Evolutionary conservation across 495 filamentous ascomycete genomes (phyloP).

Genomic region (Penicillium cosmopolitanum): DNA sequence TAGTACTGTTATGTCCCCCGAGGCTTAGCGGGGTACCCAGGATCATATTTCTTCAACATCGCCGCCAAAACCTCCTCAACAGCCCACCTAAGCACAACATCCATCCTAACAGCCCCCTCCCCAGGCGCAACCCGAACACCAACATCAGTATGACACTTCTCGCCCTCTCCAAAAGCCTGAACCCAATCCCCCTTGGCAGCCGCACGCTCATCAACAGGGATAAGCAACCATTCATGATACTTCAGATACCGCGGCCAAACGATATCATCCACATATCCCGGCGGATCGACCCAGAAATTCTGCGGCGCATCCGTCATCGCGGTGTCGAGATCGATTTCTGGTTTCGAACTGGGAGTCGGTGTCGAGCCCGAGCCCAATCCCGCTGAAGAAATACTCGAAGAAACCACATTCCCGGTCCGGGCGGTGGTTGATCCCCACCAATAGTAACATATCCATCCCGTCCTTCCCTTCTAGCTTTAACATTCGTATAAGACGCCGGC

Average conservation of each 20-base stretch:
- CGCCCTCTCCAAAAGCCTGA: slow-evolving; percentile 35
- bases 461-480: slow-evolving; percentile 68
- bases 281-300: slow-evolving; percentile 94
- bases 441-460: slow-evolving; percentile 85
- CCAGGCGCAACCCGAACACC: slow-evolving; percentile 47
- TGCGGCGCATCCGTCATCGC: slow-evolving; percentile 52
- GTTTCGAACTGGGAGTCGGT: too few relatives aligned
- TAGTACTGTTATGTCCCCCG: too few relatives aligned
- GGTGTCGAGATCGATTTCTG: slow-evolving; percentile 38
- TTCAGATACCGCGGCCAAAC: slow-evolving; percentile 93
- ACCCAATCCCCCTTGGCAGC: slow-evolving; percentile 30
- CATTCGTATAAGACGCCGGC: slow-evolving; percentile 59
- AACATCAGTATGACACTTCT: slow-evolving; percentile 38
- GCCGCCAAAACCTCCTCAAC: slow-evolving; percentile 44
- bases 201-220: slow-evolving; percentile 44
- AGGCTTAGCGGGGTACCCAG: too few relatives aligned
- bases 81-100: slow-evolving; percentile 47
- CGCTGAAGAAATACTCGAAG: neutral
- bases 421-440: slow-evolving; percentile 42
- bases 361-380: too few relatives aligned
- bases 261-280: slow-evolving; percentile 89
- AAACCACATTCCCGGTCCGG: neutral
- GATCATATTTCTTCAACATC: neutral
- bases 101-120: slow-evolving; percentile 35
- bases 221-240: slow-evolving; percentile 76